Base-by-base conservation (phyloP, 768 basidiomycete species). In the Pulveroboletus sp. region DNA sequence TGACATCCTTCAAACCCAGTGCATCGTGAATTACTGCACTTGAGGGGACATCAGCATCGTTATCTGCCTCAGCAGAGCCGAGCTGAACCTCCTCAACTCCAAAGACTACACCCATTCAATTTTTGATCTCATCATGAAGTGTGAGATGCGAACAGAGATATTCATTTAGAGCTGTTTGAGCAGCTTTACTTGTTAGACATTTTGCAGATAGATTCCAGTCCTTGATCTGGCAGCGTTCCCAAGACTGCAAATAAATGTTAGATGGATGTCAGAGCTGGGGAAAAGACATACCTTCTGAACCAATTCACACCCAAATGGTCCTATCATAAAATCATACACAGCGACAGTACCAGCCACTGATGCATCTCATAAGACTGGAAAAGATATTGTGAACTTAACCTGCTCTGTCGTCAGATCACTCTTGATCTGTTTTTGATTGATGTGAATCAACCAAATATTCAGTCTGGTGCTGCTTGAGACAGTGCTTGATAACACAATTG, bases 401-500 rank as follows among this genome's bases (percentile, higher is more conserved):
- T 60, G 43, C 5, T 59, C 52, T 7, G 58, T 9, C 1, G 49
- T 57, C 1, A 58, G 43, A 1, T 64, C 58, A n/a, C 9, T n/a
- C 19, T 35, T 35, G 33, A 47, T 47, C 32, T 61, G 59, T 23
- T 55, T n/a, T n/a, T n/a, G n/a, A 14, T 21, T 45, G 42, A 45
- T 61, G 62, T 6, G n/a, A 12, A 0, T 48, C 40, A 11, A 58
- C 56, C 29, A 66, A 45, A 39, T 42, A 62, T 2, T 59, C 9
- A 10, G 58, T 39, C 4, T 40, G 16, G 5, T 29, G 23, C 37
- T 57, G 61, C 13, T 60, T 53, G 37, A 69, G 5, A 24, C 44
- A 24, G 36, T 65, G 59, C 45, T 66, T 67, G 55, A 66, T 52
- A 19, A 60, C 42, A 17, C 60, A 52, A n/a, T 68, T 53, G 3